Conservation (phyloP, 345 rosid genomes). For the Bretschneidera sinensis region DNA sequence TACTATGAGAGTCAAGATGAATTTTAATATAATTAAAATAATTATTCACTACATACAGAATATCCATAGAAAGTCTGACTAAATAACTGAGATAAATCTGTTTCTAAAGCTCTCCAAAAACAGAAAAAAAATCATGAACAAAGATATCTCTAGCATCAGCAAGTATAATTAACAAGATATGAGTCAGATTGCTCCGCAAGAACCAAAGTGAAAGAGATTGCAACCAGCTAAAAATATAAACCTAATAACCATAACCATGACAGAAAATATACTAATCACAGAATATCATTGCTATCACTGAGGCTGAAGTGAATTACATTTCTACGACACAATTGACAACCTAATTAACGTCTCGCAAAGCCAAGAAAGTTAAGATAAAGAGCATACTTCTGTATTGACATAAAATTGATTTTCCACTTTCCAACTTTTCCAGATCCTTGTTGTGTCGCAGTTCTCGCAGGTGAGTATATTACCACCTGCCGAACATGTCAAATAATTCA, state of each 20-base stretch:
- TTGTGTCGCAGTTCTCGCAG: constrained; percentile 91
- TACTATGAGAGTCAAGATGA: neutral
- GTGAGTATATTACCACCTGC: constrained; percentile 87
- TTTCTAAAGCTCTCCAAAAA: no score
- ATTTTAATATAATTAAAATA: neutral
- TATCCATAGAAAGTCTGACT: neutral
- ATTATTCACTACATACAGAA: neutral
- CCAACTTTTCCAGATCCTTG: constrained; percentile 98
- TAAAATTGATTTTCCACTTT: constrained; percentile 85
- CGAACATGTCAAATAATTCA: constrained; percentile 9
- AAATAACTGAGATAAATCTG: neutral
- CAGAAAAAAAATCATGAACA: neutral
- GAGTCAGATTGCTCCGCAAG: neutral
- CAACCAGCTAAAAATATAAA: neutral
- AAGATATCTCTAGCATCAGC: neutral
- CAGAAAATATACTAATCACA: neutral
- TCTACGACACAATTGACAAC: no score
- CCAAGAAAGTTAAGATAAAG: neutral
- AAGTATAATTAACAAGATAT: no score
- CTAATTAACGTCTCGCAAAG: no score
- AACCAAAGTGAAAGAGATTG: neutral
- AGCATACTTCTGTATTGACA: constrained; percentile 83
- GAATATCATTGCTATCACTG: neutral
- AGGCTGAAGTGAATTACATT: no score
- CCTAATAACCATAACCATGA: neutral